phyloP scores from a whole-genome alignment of 306 rosid genomes.

The Citrullus mucosospermus region DNA sequence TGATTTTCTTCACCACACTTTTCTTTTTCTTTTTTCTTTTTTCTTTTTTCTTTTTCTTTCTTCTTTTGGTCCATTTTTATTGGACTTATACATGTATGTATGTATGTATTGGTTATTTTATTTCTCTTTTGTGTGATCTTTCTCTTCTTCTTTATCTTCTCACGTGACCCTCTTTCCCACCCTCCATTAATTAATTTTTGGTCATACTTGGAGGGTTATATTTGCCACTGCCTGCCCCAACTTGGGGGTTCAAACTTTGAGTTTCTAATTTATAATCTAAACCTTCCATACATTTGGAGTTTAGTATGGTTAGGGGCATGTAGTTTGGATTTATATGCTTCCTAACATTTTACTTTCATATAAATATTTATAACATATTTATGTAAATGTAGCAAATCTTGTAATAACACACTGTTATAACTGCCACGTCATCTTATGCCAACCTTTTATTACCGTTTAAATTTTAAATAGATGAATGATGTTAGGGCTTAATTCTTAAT shows the following conservation, averaged over 20 bases:
- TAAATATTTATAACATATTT: too few relatives aligned
- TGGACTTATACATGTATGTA: neutral
- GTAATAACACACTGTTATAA: too few relatives aligned
- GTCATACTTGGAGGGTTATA: neutral
- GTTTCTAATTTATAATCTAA: neutral
- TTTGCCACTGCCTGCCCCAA: neutral
- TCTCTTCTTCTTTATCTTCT: neutral
- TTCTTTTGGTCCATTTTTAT: neutral
- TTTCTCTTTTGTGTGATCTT: neutral
- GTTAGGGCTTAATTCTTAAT: too few relatives aligned
- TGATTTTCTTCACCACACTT: conserved; percentile 20
- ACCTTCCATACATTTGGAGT: neutral
- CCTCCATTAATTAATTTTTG: neutral
- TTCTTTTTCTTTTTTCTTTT: neutral
- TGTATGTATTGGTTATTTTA: neutral
- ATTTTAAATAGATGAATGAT: too few relatives aligned
- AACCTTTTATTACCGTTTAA: too few relatives aligned
- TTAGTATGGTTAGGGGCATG: neutral
- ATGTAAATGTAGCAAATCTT: neutral
- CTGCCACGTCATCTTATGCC: too few relatives aligned
- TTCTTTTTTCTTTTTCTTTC: neutral
- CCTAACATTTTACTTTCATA: neutral
- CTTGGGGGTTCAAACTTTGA: neutral
- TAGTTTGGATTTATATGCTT: neutral
- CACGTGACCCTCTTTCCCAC: neutral